Conservation (phyloP, 495 filamentous ascomycete species). For the Talaromyces thailandensis region DNA sequence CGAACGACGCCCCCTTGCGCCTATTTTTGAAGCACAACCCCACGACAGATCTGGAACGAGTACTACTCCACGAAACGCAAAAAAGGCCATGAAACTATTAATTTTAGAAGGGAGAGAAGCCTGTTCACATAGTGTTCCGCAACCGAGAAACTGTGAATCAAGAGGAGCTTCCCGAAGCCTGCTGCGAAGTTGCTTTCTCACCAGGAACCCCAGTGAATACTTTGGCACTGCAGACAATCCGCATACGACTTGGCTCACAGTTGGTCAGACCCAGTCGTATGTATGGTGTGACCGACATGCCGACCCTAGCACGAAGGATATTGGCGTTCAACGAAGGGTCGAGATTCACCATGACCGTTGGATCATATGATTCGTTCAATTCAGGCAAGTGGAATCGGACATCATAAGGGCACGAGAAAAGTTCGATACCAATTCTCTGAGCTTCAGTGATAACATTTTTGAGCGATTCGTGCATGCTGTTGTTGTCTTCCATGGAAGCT, state of each 20-base stretch:
- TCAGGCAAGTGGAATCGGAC: slow-evolving; percentile 19
- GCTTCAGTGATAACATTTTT: background rate
- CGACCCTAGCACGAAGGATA: background rate
- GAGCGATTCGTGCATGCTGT: background rate
- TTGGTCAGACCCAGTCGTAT: background rate
- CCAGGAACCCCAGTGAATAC: background rate
- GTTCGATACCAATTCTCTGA: background rate
- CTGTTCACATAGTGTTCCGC: background rate
- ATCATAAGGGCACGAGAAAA: slow-evolving; percentile 10
- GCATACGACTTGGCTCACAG: background rate
- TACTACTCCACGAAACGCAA: background rate
- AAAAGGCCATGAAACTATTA: background rate
- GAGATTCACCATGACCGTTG: slow-evolving; percentile 17
- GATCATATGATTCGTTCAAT: slow-evolving; percentile 17
- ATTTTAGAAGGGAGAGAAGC: background rate
- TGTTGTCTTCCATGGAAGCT: background rate
- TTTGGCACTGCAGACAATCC: background rate
- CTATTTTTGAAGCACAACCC: background rate
- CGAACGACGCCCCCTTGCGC: background rate
- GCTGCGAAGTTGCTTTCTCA: background rate
- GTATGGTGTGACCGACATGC: background rate
- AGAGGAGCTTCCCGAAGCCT: background rate
- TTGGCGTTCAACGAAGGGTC: slow-evolving; percentile 6
- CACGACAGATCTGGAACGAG: background rate
- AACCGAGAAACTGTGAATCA: background rate